phyloP scores from a whole-genome alignment of 305 asterid species.

The Fraxinus floribunda region DNA sequence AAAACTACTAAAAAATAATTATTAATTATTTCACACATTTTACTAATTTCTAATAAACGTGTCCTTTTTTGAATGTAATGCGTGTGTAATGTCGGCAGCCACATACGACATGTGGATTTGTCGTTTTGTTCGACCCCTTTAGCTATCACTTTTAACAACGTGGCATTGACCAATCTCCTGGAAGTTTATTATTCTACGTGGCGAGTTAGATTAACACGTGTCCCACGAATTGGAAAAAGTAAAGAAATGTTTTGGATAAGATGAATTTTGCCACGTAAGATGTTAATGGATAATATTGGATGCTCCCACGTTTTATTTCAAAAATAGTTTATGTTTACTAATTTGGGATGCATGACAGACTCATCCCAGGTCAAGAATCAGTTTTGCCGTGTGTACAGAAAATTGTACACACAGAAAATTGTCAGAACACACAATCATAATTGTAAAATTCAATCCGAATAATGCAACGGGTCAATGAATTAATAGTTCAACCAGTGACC shows the following conservation, averaged over 20 bases:
- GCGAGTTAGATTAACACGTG: slow-evolving; percentile 4
- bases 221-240: neutral
- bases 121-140: neutral
- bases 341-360: neutral
- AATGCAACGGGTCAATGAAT: too few relatives aligned
- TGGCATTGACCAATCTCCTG: slow-evolving; percentile 10
- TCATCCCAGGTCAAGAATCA: too few relatives aligned
- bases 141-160: neutral
- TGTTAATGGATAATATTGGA: neutral
- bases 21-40: neutral
- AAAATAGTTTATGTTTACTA: neutral
- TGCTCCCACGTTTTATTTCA: neutral
- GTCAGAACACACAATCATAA: too few relatives aligned
- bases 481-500: too few relatives aligned
- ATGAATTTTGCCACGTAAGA: slow-evolving; percentile 15
- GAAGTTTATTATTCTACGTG: neutral
- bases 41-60: neutral
- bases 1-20: neutral
- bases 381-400: too few relatives aligned
- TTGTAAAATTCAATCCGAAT: too few relatives aligned
- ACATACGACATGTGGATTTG: neutral
- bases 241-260: slow-evolving; percentile 25
- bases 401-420: too few relatives aligned
- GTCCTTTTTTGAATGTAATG: neutral
- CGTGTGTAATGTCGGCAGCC: slow-evolving; percentile 22